Evolutionary conservation across 2,329 filamentous ascomycete genomes (phyloP), one percentile per base, ranked within the genome.

Genomic region (Lachnellula occidentalis): DNA sequence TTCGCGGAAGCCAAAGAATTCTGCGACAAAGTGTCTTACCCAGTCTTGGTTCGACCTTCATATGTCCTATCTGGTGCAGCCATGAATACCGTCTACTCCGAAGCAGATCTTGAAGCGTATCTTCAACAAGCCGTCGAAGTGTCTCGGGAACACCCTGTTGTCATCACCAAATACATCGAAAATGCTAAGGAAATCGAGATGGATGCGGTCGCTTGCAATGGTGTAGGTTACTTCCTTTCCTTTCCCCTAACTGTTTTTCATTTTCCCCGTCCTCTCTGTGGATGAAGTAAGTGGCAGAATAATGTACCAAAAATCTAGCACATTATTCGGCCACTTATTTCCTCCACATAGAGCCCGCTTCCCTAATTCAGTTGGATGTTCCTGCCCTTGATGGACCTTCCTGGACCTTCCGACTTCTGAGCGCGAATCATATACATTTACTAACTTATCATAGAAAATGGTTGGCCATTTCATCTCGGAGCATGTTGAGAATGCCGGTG

Each of bases 111-210:
- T 55, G 88, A 90, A 65, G 86, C 80, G 67, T 97, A 95, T 72
- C 79, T 99, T 45, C 83, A 88, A 61, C 92, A 97, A 74, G 94
- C 94, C 51, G 89, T 83, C 6, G 92, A 95, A 61, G 94, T 99
- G 46, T 97, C 94, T 5, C 85, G 89, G 59, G 92, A 97, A 59
- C 90, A 97, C 71, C 94, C 94, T 0, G 94, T 99, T 11, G 94
- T 99, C 58, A 97, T 99, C 68, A 97, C 92, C 58, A 99, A 99
- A 76, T 99, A 97, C 75, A 97, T 99, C 63, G 94, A 99, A 77
- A 94, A 95, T 63, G 94, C 94, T 61, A 97, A 99, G 78, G 94
- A 99, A 72, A 97, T 99, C 60, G 94, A 99, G 74, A 97, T 99
- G 94, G 94, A 99, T 66, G 94, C 94, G 41, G 94, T 99, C 45